phyloP scores from a whole-genome alignment of 805 yeast genomes.

The Saccharomycopsis schoenii region DNA sequence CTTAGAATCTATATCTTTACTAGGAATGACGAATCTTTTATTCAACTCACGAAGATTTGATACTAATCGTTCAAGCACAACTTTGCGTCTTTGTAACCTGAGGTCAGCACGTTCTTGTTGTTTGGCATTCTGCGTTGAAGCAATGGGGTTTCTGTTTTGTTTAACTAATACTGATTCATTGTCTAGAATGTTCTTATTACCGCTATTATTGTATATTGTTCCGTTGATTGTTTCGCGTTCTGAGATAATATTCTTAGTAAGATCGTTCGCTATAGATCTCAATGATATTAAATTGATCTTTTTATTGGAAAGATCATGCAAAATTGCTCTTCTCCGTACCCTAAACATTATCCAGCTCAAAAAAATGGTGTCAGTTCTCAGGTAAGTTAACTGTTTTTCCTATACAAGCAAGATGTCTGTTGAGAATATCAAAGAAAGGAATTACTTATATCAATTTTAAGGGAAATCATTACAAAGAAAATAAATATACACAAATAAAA shows the following conservation, averaged over 20 bases:
- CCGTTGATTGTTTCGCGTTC: background rate
- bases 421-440: background rate
- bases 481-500: background rate
- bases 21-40: background rate
- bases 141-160: background rate
- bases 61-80: background rate
- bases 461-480: background rate
- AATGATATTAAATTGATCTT: background rate
- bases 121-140: background rate
- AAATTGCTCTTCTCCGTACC: background rate
- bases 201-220: background rate
- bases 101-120: background rate
- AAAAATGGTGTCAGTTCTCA: background rate
- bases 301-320: background rate
- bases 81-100: background rate
- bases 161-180: background rate
- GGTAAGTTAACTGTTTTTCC: background rate
- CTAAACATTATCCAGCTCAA: background rate
- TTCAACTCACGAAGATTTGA: background rate
- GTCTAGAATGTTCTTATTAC: background rate
- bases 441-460: no score
- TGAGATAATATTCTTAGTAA: background rate
- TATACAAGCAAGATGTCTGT: no score
- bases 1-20: background rate
- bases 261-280: background rate